phyloP scores from a whole-genome alignment of 2,329 filamentous ascomycete species.

The Penicillium sp. region DNA sequence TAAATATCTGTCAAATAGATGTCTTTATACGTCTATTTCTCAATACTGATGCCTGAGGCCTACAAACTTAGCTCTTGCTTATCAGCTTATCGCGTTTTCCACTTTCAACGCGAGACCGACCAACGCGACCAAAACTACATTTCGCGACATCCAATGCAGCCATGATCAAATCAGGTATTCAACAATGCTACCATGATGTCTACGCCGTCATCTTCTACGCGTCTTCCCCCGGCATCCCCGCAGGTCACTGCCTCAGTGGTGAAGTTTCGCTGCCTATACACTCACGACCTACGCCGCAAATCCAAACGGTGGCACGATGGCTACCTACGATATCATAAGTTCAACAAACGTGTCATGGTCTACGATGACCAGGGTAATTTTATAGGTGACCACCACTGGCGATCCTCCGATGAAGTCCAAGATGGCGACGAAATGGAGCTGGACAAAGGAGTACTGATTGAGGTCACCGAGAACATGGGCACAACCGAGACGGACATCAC shows the following conservation, averaged over 20 bases:
- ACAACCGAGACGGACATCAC: conserved; percentile 74
- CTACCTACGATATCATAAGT: conserved; percentile 79
- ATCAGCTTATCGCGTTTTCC: background rate
- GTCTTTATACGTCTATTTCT: background rate
- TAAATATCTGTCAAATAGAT: background rate
- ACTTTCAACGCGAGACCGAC: background rate
- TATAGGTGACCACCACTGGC: conserved; percentile 83
- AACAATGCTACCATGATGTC: conserved; percentile 21
- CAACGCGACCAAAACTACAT: background rate
- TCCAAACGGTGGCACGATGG: conserved; percentile 95
- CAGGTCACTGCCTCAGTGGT: conserved; percentile 72
- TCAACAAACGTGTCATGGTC: conserved; percentile 89
- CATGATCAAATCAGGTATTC: background rate
- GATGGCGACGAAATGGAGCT: conserved; percentile 81
- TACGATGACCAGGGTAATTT: conserved; percentile 79
- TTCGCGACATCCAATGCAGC: background rate
- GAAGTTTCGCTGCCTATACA: conserved; percentile 84
- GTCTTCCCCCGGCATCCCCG: conserved; percentile 44
- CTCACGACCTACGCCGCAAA: conserved; percentile 79
- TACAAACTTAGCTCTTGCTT: background rate
- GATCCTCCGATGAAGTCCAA: conserved; percentile 63
- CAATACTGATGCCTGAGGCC: background rate
- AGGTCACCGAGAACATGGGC: conserved; percentile 75
- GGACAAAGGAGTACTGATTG: conserved; percentile 74
- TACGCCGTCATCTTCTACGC: conserved; percentile 25